Evolutionary conservation across 352 stramenopile genomes (phyloP).

Genomic region (Halophytophthora polymorphica): DNA sequence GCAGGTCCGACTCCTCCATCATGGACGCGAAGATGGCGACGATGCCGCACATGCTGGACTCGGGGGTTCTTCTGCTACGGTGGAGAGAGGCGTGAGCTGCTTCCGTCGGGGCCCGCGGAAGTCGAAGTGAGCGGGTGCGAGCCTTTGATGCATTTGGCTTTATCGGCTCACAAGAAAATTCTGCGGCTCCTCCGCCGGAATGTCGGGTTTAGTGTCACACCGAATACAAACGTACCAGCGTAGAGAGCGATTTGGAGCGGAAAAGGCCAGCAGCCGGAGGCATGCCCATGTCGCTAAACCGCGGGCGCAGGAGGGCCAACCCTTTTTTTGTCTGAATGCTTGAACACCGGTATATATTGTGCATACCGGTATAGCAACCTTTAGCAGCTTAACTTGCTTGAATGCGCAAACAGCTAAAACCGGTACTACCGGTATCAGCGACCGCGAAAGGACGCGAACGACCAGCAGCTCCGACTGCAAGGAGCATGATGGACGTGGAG

Average conservation of each 20-base stretch:
- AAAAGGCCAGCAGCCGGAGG: too few species aligned
- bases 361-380: too few species aligned
- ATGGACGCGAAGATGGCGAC: conserved; percentile 97
- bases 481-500: conserved; percentile 3
- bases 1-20: conserved; percentile 91
- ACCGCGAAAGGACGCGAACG: not conserved
- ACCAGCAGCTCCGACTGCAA: not conserved
- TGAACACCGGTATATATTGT: too few species aligned
- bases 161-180: conserved; percentile 43
- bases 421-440: not conserved
- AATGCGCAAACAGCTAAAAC: not conserved
- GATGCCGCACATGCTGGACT: conserved; percentile 94
- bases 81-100: not conserved
- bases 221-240: too few species aligned
- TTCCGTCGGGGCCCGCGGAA: conserved; percentile 1
- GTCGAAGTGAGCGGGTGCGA: conserved; percentile 1
- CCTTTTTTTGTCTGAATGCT: too few species aligned
- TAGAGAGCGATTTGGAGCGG: too few species aligned
- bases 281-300: too few species aligned
- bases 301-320: too few species aligned
- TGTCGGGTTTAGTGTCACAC: too few species aligned
- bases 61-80: not conserved
- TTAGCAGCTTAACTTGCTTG: too few species aligned
- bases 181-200: too few species aligned
- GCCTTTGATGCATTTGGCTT: not conserved